phyloP scores from a whole-genome alignment of 768 basidiomycete species.

The Trametes cinnabarina region DNA sequence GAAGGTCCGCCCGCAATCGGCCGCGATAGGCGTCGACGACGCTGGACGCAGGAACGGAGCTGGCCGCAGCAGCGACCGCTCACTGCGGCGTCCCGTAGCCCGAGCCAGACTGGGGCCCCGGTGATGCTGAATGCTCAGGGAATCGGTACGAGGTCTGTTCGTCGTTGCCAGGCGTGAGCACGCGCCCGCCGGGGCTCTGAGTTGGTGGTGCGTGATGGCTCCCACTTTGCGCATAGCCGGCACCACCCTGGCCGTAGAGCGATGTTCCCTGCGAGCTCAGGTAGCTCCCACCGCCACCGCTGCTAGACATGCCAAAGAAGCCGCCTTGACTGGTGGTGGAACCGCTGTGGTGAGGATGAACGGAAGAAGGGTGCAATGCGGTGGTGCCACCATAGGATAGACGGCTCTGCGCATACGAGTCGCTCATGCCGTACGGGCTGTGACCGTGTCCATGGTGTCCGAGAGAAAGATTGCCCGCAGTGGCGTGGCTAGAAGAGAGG shows the following conservation, averaged over 20 bases:
- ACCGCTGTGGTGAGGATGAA: slow-evolving; percentile 12
- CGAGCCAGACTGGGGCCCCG: slow-evolving; percentile 31
- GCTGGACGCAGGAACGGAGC: background rate
- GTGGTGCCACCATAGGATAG: slow-evolving; percentile 18
- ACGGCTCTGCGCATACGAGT: slow-evolving; percentile 19
- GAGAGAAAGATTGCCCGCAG: slow-evolving; percentile 21
- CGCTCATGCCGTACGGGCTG: slow-evolving; percentile 22
- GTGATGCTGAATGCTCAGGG: slow-evolving; percentile 30
- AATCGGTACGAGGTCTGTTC: slow-evolving; percentile 24
- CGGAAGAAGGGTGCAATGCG: slow-evolving; percentile 21
- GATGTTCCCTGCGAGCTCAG: slow-evolving; percentile 14
- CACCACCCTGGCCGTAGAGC: slow-evolving; percentile 15
- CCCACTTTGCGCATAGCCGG: slow-evolving; percentile 20
- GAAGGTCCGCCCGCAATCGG: background rate
- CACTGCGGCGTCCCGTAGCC: slow-evolving; percentile 36
- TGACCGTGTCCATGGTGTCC: slow-evolving; percentile 22
- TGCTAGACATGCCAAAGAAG: slow-evolving; percentile 23
- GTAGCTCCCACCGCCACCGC: slow-evolving; percentile 18
- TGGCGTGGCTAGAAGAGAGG: slow-evolving; percentile 25
- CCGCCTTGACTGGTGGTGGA: slow-evolving; percentile 7
- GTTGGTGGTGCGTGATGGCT: slow-evolving; percentile 14
- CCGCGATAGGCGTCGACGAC: background rate
- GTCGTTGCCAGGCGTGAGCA: slow-evolving; percentile 18
- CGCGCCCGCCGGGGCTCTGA: slow-evolving; percentile 16
- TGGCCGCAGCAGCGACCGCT: background rate